Conservation (phyloP, 257 asterid genomes). For the Fraxinus americana region DNA sequence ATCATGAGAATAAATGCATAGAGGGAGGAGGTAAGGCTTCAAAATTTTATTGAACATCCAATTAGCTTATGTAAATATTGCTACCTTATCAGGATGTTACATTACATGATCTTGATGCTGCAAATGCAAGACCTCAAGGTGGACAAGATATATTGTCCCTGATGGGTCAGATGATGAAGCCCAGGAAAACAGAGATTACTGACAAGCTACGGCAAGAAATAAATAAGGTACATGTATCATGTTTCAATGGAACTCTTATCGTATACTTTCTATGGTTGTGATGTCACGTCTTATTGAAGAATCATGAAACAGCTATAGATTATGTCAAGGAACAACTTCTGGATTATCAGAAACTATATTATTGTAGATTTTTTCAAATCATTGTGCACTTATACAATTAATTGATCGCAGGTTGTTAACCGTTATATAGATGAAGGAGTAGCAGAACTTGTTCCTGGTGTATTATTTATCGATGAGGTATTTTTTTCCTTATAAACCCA, state of each 20-base stretch:
- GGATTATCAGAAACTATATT: not conserved
- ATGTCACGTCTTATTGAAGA: not conserved
- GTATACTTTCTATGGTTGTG: not conserved
- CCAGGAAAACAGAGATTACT: slow-evolving; percentile 94
- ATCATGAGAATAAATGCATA: not conserved
- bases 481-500: not conserved
- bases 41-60: not conserved
- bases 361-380: not conserved
- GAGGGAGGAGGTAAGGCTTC: not conserved
- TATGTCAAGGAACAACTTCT: not conserved
- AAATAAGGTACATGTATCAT: slow-evolving; percentile 63
- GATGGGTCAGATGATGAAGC: slow-evolving; percentile 99
- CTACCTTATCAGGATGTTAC: slow-evolving; percentile 68
- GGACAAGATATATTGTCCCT: slow-evolving; percentile 97
- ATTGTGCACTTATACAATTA: not conserved
- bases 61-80: slow-evolving; percentile 12
- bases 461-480: slow-evolving; percentile 92
- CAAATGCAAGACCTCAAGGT: slow-evolving; percentile 98
- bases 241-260: not conserved
- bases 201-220: slow-evolving; percentile 92
- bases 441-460: slow-evolving; percentile 98
- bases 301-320: not conserved
- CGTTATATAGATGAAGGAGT: slow-evolving; percentile 93
- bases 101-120: slow-evolving; percentile 94
- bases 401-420: slow-evolving; percentile 68